phyloP scores from a whole-genome alignment of 495 filamentous ascomycete species.

The Penicillium bialowiezense region DNA sequence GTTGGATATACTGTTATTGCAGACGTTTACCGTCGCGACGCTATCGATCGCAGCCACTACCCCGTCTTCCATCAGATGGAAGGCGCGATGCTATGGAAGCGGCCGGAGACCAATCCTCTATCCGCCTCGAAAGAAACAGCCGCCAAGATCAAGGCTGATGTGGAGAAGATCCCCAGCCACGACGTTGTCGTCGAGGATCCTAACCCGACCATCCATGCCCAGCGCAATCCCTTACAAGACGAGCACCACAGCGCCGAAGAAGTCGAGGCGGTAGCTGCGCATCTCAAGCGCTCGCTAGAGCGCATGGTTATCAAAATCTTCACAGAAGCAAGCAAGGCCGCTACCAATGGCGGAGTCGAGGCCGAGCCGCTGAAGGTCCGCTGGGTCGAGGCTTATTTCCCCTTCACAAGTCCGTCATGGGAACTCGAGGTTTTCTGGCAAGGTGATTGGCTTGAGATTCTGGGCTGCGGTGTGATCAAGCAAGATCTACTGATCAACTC shows the following conservation, averaged over 20 bases:
- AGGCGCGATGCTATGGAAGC: conserved; percentile 87
- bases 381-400: conserved; percentile 96
- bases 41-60: conserved; percentile 91
- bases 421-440: conserved; percentile 95
- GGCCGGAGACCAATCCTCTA: conserved; percentile 59
- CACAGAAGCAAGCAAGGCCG: conserved; percentile 68
- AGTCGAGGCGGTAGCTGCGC: conserved; percentile 76
- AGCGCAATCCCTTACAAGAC: conserved; percentile 80
- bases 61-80: conserved; percentile 99
- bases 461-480: conserved; percentile 88
- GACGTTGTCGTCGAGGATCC: conserved; percentile 76
- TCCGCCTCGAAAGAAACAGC: conserved; percentile 33
- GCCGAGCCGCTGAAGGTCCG: conserved; percentile 75
- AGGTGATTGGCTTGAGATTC: conserved; percentile 89
- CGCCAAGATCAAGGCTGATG: conserved; percentile 55
- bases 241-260: conserved; percentile 69
- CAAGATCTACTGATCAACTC: conserved; percentile 78
- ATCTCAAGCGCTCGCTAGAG: conserved; percentile 88
- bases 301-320: conserved; percentile 88
- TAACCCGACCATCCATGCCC: conserved; percentile 73
- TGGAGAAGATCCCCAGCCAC: conserved; percentile 66
- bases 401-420: conserved; percentile 92
- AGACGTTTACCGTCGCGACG: conserved; percentile 96
- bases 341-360: conserved; percentile 44
- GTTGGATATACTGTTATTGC: conserved; percentile 86